Evolutionary conservation across 1,139 yeast species (phyloP).

Genomic region (Torulaspora pretoriensis): DNA sequence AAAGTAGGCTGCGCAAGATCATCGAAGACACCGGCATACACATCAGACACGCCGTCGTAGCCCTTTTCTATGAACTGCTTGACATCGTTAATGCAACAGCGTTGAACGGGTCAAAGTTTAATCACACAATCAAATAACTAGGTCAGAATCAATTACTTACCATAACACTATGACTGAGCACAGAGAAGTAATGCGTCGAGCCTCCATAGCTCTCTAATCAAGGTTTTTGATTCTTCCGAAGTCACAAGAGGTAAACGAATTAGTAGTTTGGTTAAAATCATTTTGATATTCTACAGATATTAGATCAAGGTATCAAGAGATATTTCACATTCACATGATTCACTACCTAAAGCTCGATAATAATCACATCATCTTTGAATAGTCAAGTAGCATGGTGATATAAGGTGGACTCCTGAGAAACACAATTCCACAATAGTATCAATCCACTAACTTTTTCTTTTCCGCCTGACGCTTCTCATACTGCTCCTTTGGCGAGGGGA

Average conservation of each 20-base stretch:
- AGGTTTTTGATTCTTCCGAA: neutral
- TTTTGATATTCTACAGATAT: neutral
- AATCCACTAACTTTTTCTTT: neutral
- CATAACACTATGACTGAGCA: neutral
- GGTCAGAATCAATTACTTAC: neutral
- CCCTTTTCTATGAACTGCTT: neutral
- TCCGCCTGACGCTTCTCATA: constrained; percentile 1
- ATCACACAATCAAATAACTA: neutral
- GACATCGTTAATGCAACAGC: neutral
- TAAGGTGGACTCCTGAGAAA: neutral
- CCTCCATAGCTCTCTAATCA: neutral
- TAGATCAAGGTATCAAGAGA: neutral
- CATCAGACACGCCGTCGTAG: neutral
- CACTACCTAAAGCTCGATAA: neutral
- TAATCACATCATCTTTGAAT: neutral
- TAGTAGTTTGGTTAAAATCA: neutral
- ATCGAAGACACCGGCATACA: neutral
- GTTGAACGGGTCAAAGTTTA: no score
- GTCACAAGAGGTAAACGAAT: neutral
- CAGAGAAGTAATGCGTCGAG: neutral
- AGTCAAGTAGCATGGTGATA: neutral
- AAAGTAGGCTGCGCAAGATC: neutral
- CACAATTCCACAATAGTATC: neutral
- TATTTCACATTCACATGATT: neutral
- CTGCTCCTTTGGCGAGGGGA: constrained; percentile 7